Evolutionary conservation across 2,329 filamentous ascomycete species (phyloP).

Genomic region (Onygenales sp.): DNA sequence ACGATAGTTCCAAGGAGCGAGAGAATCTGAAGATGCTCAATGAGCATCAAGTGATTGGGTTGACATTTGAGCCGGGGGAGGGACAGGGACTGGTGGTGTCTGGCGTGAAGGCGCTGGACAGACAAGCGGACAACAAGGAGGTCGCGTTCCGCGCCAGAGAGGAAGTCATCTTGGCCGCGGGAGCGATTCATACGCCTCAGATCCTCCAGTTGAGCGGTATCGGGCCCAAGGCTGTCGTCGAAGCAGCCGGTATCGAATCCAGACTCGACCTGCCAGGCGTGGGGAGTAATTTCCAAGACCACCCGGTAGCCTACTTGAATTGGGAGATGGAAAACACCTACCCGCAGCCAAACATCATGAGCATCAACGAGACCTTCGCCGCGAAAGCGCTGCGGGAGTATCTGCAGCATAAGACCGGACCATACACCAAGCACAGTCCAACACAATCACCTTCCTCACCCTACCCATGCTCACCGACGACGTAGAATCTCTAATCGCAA

Average conservation of each 20-base stretch:
- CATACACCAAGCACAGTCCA: conserved; percentile 13
- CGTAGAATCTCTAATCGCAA: conserved; percentile 4
- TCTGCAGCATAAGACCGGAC: conserved; percentile 10
- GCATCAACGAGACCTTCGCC: conserved; percentile 10
- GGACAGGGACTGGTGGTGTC: neutral
- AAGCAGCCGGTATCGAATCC: conserved; percentile 27
- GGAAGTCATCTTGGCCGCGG: conserved; percentile 34
- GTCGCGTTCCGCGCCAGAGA: conserved; percentile 2
- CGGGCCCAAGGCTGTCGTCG: conserved; percentile 29
- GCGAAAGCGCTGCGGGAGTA: conserved; percentile 8
- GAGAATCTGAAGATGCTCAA: conserved; percentile 4
- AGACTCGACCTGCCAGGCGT: conserved; percentile 39
- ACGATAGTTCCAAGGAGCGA: neutral
- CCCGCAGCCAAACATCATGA: conserved; percentile 6
- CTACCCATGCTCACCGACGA: conserved; percentile 7
- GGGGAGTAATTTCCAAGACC: conserved; percentile 25
- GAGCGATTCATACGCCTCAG: conserved; percentile 31
- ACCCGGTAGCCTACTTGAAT: conserved; percentile 10
- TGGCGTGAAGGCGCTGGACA: conserved; percentile 15
- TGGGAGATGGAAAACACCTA: conserved; percentile 5
- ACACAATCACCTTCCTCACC: conserved; percentile 13
- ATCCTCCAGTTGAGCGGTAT: conserved; percentile 42
- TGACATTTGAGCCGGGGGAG: conserved; percentile 6
- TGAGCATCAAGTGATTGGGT: conserved; percentile 1
- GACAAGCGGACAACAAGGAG: neutral